Conservation (phyloP, 2,329 filamentous ascomycete species). For the Cladosporium velox region DNA sequence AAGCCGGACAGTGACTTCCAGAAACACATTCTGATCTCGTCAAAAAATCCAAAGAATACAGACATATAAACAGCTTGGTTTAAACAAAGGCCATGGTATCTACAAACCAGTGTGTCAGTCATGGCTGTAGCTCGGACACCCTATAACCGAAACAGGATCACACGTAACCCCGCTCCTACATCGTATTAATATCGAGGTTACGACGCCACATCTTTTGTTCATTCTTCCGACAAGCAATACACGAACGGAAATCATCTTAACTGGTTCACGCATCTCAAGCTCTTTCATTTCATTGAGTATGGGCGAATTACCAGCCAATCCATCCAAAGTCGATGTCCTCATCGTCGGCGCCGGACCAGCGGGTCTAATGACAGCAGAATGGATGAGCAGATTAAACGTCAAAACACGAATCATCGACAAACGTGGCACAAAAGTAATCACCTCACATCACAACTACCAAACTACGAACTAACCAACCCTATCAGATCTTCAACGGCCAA, state of each 20-base stretch:
- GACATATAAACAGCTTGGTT: not conserved
- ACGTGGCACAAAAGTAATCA: slow-evolving; percentile 35
- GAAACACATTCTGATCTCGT: not conserved
- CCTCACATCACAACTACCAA: too few relatives aligned
- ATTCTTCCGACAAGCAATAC: not conserved
- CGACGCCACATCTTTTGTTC: not conserved
- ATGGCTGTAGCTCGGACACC: not conserved
- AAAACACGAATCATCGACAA: slow-evolving; percentile 46
- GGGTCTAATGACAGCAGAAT: slow-evolving; percentile 45
- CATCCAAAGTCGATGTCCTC: slow-evolving; percentile 28
- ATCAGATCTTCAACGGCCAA: slow-evolving; percentile 33
- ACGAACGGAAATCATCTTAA: not conserved
- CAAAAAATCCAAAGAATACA: too few relatives aligned
- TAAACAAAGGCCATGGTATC: not conserved
- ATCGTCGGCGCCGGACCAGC: slow-evolving; percentile 29
- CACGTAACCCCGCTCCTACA: not conserved
- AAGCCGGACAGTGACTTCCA: not conserved
- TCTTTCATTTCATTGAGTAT: not conserved
- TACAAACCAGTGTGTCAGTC: not conserved
- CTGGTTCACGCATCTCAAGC: not conserved
- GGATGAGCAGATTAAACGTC: slow-evolving; percentile 45
- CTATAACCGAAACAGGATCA: not conserved
- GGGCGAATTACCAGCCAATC: not conserved
- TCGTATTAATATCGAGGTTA: not conserved
- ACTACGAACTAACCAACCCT: not conserved